A percentile compares a stretch with the other conserved stretches of the same genome.
Conservation (phyloP, 139 green algal genomes). For the Ettlia oleoabundans region DNA sequence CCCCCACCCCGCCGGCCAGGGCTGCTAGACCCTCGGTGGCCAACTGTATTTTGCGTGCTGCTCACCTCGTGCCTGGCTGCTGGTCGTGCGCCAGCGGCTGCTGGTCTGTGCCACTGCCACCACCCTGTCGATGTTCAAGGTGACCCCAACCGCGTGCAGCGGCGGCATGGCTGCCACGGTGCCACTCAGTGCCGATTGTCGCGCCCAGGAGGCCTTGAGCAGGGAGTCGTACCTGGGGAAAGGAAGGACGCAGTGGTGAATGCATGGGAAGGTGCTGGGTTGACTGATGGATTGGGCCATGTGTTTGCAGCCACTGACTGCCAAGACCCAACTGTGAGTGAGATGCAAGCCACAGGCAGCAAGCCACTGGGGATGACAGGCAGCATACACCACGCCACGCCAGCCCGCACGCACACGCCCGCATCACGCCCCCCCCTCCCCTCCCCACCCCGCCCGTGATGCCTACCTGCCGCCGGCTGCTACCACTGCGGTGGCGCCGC, state of each 20-base stretch:
- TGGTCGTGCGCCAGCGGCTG: slow-evolving; percentile 1
- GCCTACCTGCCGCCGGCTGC: slow-evolving; percentile 55
- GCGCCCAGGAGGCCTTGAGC: slow-evolving; percentile 70
- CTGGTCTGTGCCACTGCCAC: slow-evolving; percentile 33
- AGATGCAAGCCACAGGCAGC: not conserved
- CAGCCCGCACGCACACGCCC: not conserved
- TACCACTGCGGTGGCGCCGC: slow-evolving; percentile 46
- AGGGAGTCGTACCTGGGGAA: slow-evolving; percentile 71
- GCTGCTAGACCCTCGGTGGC: not conserved
- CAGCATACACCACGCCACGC: not conserved
- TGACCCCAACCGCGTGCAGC: slow-evolving; percentile 71
- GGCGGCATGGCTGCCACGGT: slow-evolving; percentile 29
- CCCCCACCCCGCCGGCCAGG: not conserved
- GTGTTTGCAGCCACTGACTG: too few relatives aligned
- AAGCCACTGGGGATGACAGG: not conserved
- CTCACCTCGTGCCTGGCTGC: not conserved
- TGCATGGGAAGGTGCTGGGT: too few relatives aligned
- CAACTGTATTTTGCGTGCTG: not conserved
- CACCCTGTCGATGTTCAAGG: slow-evolving; percentile 71
- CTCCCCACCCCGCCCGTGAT: not conserved
- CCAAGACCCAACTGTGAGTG: not conserved
- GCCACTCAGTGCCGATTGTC: slow-evolving; percentile 46
- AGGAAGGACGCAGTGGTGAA: not conserved
- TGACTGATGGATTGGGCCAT: too few relatives aligned
- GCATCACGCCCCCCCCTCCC: not conserved